These are phyloP conservation scores for Dothideomycetes sp. DNA, from an alignment of 2,329 filamentous ascomycete genomes.

Conservation along the genomic window DNA sequence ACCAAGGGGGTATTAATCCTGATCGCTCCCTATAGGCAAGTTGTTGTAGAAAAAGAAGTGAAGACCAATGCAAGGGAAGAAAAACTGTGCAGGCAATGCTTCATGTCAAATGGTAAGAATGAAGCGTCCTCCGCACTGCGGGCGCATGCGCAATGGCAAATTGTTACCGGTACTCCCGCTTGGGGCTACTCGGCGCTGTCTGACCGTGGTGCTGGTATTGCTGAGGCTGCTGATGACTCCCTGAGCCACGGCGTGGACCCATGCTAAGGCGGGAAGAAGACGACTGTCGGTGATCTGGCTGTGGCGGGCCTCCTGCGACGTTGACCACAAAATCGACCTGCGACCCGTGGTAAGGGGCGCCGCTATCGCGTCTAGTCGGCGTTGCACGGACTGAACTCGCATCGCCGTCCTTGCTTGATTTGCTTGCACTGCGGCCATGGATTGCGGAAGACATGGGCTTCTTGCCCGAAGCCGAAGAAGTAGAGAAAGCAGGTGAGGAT, in stretches of 20 bases:
- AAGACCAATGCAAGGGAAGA: too few relatives aligned
- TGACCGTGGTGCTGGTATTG: background rate
- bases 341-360: conserved; percentile 5
- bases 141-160: too few relatives aligned
- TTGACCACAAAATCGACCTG: conserved; percentile 6
- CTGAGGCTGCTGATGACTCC: background rate
- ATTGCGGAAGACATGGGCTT: conserved; percentile 29
- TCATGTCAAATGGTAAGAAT: too few relatives aligned
- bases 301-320: background rate
- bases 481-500: conserved; percentile 40
- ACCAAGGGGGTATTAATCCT: background rate
- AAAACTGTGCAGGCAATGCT: too few relatives aligned
- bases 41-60: background rate
- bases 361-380: conserved; percentile 11
- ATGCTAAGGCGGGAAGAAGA: too few relatives aligned
- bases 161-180: background rate
- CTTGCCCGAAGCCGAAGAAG: conserved; percentile 40
- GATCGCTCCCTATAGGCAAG: background rate
- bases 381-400: conserved; percentile 7
- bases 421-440: conserved; percentile 56
- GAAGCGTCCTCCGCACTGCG: too few relatives aligned
- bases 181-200: background rate
- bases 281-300: background rate
- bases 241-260: too few relatives aligned
- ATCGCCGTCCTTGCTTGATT: conserved; percentile 35